These are phyloP conservation scores for Schizosaccharomyces octosporus DNA, from an alignment of 805 yeast species.

Conservation along the genomic window DNA sequence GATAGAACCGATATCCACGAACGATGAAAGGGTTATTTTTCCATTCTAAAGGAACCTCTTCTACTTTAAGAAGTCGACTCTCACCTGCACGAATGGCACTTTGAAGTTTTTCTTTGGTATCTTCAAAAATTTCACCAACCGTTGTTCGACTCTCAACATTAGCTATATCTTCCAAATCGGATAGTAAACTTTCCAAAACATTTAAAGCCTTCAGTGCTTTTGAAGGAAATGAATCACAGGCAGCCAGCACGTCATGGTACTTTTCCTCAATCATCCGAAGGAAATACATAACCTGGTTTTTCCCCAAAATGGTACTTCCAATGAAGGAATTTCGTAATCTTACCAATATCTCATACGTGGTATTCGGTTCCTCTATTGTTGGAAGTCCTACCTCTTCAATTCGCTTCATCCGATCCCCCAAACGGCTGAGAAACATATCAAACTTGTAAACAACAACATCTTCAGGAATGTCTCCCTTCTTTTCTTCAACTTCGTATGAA, in stretches of 20 bases:
- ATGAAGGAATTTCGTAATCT: slow-evolving; percentile 8
- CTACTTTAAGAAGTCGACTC: slow-evolving; percentile 35
- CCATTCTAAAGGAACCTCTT: slow-evolving; percentile 80
- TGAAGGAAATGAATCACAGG: slow-evolving; percentile 8
- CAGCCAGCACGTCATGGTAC: slow-evolving; percentile 7
- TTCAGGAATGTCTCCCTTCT: background rate
- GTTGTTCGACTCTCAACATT: background rate
- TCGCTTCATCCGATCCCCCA: slow-evolving; percentile 11
- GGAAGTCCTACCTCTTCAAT: slow-evolving; percentile 14
- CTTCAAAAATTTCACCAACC: slow-evolving; percentile 3
- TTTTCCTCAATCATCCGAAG: slow-evolving; percentile 11
- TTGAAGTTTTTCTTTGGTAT: slow-evolving; percentile 2
- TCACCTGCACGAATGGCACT: slow-evolving; percentile 11
- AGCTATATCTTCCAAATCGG: slow-evolving; percentile 13
- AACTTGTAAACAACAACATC: slow-evolving; percentile 3
- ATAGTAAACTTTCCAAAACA: slow-evolving; percentile 14
- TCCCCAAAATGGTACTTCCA: background rate
- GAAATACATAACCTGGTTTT: background rate
- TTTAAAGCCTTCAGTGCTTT: slow-evolving; percentile 12
- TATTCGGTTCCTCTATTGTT: slow-evolving; percentile 12
- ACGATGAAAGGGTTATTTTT: slow-evolving; percentile 71
- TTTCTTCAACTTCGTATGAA: background rate
- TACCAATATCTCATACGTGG: slow-evolving; percentile 11
- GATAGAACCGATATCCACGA: slow-evolving; percentile 63
- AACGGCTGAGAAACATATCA: slow-evolving; percentile 9